Percentiles rank a stretch among this genome's conserved stretches.
These are phyloP conservation scores for Taphrina confusa DNA, from an alignment of 1,139 yeast species.

Conservation along the genomic window DNA sequence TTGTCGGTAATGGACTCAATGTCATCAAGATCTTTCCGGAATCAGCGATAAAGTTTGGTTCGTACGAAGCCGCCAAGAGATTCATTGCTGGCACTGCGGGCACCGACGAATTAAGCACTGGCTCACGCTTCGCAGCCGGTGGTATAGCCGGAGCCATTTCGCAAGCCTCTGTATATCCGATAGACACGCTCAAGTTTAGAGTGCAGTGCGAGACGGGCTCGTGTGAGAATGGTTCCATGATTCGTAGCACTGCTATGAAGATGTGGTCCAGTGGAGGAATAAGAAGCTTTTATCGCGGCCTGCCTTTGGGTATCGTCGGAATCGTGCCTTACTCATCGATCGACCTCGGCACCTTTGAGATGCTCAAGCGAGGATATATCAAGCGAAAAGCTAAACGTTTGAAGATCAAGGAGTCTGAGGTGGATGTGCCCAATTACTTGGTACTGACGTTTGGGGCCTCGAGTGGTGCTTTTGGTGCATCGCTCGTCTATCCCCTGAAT, in stretches of 20 bases:
- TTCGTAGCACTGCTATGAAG: conserved; percentile 61
- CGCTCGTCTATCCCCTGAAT: conserved; percentile 90
- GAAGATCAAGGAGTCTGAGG: conserved; percentile 61
- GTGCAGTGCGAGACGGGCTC: conserved; percentile 50
- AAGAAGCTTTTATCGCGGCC: conserved; percentile 77
- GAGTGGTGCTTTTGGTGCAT: conserved; percentile 94
- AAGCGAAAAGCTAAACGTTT: conserved; percentile 60
- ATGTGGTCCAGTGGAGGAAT: conserved; percentile 82
- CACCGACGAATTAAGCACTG: conserved; percentile 69
- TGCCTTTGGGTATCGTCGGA: conserved; percentile 84
- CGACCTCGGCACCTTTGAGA: conserved; percentile 88
- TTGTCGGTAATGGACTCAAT: conserved; percentile 92
- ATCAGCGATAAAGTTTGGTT: conserved; percentile 95
- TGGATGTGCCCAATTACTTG: conserved; percentile 71
- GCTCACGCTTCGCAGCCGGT: conserved; percentile 86
- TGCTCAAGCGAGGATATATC: conserved; percentile 75
- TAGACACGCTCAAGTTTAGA: conserved; percentile 73
- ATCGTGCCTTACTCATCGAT: conserved; percentile 97
- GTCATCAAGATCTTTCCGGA: conserved; percentile 95
- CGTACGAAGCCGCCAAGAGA: conserved; percentile 84
- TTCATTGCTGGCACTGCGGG: conserved; percentile 78
- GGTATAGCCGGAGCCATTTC: conserved; percentile 95
- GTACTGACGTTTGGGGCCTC: conserved; percentile 90
- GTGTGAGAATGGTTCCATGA: conserved; percentile 40
- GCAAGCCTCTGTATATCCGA: conserved; percentile 89